Base-by-base conservation (phyloP, 2,329 filamentous ascomycete species). In the Xylaria sp. region DNA sequence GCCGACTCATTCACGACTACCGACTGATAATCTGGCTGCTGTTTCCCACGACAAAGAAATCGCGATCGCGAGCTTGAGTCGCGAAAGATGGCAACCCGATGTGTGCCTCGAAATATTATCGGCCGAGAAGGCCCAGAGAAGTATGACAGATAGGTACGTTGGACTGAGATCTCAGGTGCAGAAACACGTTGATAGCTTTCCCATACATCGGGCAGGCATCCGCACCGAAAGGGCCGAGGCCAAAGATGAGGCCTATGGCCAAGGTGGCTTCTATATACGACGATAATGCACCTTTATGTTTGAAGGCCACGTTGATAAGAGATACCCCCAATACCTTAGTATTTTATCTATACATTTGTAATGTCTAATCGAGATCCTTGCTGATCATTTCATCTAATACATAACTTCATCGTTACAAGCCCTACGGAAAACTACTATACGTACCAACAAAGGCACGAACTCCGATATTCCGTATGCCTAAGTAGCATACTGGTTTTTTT, bases 141-240 rank as follows among this genome's bases (percentile, higher is more conserved):
- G 79, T 4, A 69, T 84, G 26, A 72, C 79, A 7, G 84, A 86
- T 46, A 80, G 82, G 17, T 82, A 87, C 69, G 81, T 84, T 0
- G 84, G 84, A 60, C 79, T 83, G 1, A 81, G 86, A 28, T 80
- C 83, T 17, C 81, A 78, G 23, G 81, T 87, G 2, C 87, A 90
- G 77, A 84, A 82, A 67, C 81, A 83, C 46, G 81, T 90, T 6
- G 88, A 90, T 68, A 82, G 82, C 63, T 80, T 91, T 3, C 89
- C 89, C 2, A 73, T 90, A 54, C 88, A 91, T 75, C 81, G 81
- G 73, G 81, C 85, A 3, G 90, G 89, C 0, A 82, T 92, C 51
- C 82, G 90, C 60, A 87, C 84, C 9, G 80, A 83, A 13, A 78
- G 80, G 1, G 82, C 80, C 9, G 78, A 80, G 33, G 75, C 83